Evolutionary conservation across 371 early-diverging fungal species (phyloP), one percentile per base, ranked within the genome.

Genomic region (Saksenaea vasiformis): DNA sequence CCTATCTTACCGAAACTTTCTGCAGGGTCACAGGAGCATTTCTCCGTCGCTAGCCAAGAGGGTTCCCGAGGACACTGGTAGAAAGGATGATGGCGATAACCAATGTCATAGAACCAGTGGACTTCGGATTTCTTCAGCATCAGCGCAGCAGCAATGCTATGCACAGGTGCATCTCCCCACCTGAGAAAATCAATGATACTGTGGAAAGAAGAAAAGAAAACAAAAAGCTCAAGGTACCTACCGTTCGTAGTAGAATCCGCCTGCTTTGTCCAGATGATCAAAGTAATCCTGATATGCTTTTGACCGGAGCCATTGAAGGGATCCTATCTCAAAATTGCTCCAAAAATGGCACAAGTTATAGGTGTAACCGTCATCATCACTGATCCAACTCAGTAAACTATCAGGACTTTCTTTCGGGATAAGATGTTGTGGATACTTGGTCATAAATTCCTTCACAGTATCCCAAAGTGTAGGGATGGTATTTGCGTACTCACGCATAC

Each of bases 131-230:
- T 88, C 28, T 85, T 79, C 26, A 97, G 72, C 84, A 96, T 85
- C 68, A 98, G 59, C 0, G 91, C 90, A 0, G 90, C 94, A 2
- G 95, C 97, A 53, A 99, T 80, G 5, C 95, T 93, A 67, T 97
- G 99, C 1, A 98, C 91, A 5, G 98, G 98, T 14, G 98, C 98
- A 85, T 98, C 98, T 17, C 98, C 98, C 98, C 98, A 98, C 39
- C 83, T 75, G 64, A 28, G 24, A 31, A 36, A 5, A 11, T 39
- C 39, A 39, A 11, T 11, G 3, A 11, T 39, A 3, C 3, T 2
- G 15, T 39, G 11, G 5, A 39, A 2, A 39, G n/a, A 39, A 14
- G 11, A 37, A 38, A 38, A 38, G 15, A 1, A 15, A 22, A 22
- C 14, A 17, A 0, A 53, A n/a, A n/a, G n/a, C n/a, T n/a, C n/a